Base-by-base conservation (phyloP, 805 yeast genomes). In the Ogataea ganodermae region DNA sequence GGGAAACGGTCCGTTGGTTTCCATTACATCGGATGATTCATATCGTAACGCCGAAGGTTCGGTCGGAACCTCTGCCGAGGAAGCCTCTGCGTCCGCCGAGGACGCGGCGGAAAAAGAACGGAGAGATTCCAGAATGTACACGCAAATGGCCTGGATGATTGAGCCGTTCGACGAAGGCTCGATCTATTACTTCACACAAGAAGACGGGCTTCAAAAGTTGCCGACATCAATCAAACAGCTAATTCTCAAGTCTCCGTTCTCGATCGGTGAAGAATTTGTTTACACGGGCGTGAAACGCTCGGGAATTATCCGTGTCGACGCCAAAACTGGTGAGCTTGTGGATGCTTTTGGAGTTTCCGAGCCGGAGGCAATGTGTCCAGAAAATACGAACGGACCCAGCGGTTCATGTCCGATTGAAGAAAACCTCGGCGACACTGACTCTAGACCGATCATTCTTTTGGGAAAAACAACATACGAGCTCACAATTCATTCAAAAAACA, bases 161-260 rank as follows among this genome's bases (percentile, higher is more conserved):
- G 99, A 94, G 57, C 98, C 98, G 0, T 79, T 76, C 53, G 84
- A 83, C 4, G 96, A 87, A 48, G 99, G 99, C 1, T 72, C 84
- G 0, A 71, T 94, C 3, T 91, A 84, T 64, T 89, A 83, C 61
- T 92, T 92, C 66, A 83, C 87, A 13, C 81, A 83, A 14, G 79
- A 79, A 27, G 70, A 68, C 18, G 98, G 98, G 0, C 67, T 94
- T 20, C 89, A 86, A 59, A 85, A 80, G 60, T 73, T 94, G 3
- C 97, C 97, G 0, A 78, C 92, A 0, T 76, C 89, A 5, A 86
- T 94, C 21, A 80, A 81, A 53, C 85, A 86, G 51, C 72, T 94
- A 46, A 89, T 94, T 0, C 63, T 80, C 50, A 85, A 88, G 53
- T 86, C 96, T 1, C 99, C 99, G 0, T 88, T 92, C 64, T 84